Evolutionary conservation across 2,329 filamentous ascomycete genomes (phyloP), one percentile per base, ranked within the genome.

Genomic region (Onygena corvina): DNA sequence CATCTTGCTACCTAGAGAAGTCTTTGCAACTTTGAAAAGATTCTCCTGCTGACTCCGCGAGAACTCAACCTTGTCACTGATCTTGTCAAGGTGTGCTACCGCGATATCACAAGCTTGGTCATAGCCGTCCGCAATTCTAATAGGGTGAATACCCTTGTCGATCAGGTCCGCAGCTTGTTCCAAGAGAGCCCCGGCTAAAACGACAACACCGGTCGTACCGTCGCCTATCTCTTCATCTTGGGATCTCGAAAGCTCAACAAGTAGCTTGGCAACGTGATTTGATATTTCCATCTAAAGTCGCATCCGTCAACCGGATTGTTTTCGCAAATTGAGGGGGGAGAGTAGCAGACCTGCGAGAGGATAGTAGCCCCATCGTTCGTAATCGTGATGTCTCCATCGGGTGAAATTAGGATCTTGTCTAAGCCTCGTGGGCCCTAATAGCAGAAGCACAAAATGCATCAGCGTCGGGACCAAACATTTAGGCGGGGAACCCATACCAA

Each of bases 311-410:
- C 12, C 12, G 21, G 20, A 31, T 48, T 16, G 30, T 8, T 7
- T n/a, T 16, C 4, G n/a, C 14, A 30, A 20, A 12, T n/a, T 6
- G 25, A 7, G 42, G n/a, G 40, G 9, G 11, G 18, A 14, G 23
- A 48, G 46, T 27, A 35, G 61, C 64, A 54, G 62, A 75, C 73
- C 68, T 81, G 88, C 61, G 86, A 83, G 58, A 98, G 76, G 61
- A 98, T 98, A 40, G 92, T 98, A 49, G 93, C 93, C 62, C 92
- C 92, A 72, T 98, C 92, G 73, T 98, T 98, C 59, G 92, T 98
- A 54, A 98, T 88, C 54, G 92, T 98, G 67, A 98, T 98, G 70
- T 98, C 92, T 67, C 92, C 92, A 67, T 98, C 92, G 54, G 92
- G 86, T 47, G 92, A 98, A 61, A 98, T 98, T 60, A 98, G 79